phyloP scores from a whole-genome alignment of 225 moss, liverwort and hornwort species.

The Thuidium tamariscinum region DNA sequence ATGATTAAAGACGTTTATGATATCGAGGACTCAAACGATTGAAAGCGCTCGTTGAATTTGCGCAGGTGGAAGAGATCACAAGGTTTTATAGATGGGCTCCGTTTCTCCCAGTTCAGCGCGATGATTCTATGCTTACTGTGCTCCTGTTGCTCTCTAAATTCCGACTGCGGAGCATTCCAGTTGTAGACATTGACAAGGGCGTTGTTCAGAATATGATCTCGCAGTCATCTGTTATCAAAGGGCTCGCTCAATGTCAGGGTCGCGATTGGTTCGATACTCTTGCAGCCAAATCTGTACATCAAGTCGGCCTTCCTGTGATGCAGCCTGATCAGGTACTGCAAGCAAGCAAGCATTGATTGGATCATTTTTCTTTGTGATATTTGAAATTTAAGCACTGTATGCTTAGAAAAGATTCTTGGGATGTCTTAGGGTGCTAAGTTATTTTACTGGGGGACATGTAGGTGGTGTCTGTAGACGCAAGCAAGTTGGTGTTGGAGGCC shows the following conservation, averaged over 20 bases:
- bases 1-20: background rate
- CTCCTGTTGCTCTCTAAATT: constrained; percentile 79
- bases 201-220: constrained; percentile 80
- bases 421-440: background rate
- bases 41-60: background rate
- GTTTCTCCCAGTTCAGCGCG: constrained; percentile 72
- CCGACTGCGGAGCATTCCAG: constrained; percentile 75
- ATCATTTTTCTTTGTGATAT: background rate
- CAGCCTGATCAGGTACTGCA: constrained; percentile 56
- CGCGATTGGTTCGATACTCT: constrained; percentile 83
- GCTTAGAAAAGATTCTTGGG: background rate
- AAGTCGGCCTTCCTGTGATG: constrained; percentile 76
- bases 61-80: constrained; percentile 76
- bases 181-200: constrained; percentile 63
- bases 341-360: background rate
- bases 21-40: background rate
- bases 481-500: constrained; percentile 77
- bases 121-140: constrained; percentile 94
- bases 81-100: constrained; percentile 94
- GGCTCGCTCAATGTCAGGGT: constrained; percentile 77
- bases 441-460: background rate
- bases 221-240: constrained; percentile 70
- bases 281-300: constrained; percentile 46
- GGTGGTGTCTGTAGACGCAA: constrained; percentile 73
- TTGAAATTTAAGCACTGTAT: background rate